Base-by-base conservation (phyloP, 805 yeast species). In the Metschnikowia cubensis region DNA sequence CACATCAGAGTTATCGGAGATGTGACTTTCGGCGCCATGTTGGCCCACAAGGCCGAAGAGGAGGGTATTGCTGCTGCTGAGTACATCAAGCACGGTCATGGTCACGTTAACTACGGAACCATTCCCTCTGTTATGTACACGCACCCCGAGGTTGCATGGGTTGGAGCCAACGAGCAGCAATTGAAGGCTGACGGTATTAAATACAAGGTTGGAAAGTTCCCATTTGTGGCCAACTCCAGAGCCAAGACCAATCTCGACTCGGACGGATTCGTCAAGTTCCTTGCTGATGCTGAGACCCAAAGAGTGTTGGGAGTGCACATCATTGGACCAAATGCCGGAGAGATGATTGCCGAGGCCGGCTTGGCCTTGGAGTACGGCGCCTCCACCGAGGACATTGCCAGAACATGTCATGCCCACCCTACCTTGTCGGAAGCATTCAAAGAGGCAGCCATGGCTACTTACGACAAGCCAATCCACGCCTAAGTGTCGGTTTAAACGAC, bases 111-210 rank as follows among this genome's bases (percentile, higher is more conserved):
- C 84, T 94, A 94, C 75, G 96, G 85, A 62, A 95, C 88, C 77
- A 94, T 94, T 62, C 99, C 99, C 59, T 83, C 97, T 34, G 99
- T 94, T 59, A 94, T 94, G 99, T 94, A 94, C 81, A 85, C 98
- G 45, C 97, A 90, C 75, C 99, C 99, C 57, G 99, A 94, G 79
- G 97, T 94, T 61, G 98, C 98, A 47, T 94, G 99, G 99, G 96
- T 88, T 61, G 99, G 99, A 62, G 88, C 88, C 74, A 87, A 84
- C 66, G 99, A 94, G 77, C 85, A 91, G 77, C 91, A 91, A 74
- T 81, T 91, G 69, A 91, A 92, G 80, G 91, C 81, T 61, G 89
- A 89, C 62, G 97, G 97, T 61, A 83, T 90, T 71, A 80, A 85
- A 62, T 94, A 87, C 82, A 91, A 86, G 73, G 81, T 87, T 54